Evolutionary conservation across 192 early-diverging fungal genomes (phyloP).

Genomic region (Backusella sp.): DNA sequence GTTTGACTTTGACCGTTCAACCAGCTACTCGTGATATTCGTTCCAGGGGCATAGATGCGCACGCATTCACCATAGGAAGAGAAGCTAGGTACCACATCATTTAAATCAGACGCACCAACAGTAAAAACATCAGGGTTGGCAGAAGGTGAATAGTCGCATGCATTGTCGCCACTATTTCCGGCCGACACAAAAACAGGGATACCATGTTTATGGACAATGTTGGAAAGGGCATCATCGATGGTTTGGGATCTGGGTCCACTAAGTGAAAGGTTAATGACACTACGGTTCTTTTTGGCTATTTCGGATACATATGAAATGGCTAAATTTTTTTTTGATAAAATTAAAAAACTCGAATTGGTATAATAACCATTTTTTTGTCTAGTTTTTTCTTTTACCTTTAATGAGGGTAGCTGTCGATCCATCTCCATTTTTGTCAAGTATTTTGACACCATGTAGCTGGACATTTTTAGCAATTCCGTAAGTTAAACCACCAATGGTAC

Average conservation of each 20-base stretch:
- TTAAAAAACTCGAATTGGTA: neutral
- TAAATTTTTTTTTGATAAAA: slow-evolving; percentile 1
- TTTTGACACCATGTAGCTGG: slow-evolving; percentile 56
- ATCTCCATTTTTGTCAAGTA: slow-evolving; percentile 50
- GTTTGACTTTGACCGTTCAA: slow-evolving; percentile 19
- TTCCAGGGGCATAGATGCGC: slow-evolving; percentile 61
- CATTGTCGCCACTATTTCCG: slow-evolving; percentile 56
- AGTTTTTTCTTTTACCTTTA: slow-evolving; percentile 36
- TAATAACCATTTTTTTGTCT: neutral
- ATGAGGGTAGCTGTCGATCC: slow-evolving; percentile 53
- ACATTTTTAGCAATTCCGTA: slow-evolving; percentile 69
- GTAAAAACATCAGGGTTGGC: slow-evolving; percentile 39
- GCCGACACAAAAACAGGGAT: slow-evolving; percentile 58
- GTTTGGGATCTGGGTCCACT: slow-evolving; percentile 48
- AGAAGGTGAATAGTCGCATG: slow-evolving; percentile 59
- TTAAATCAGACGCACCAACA: slow-evolving; percentile 45
- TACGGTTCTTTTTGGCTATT: slow-evolving; percentile 18
- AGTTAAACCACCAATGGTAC: slow-evolving; percentile 35
- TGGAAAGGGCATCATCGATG: slow-evolving; percentile 42
- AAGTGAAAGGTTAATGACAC: slow-evolving; percentile 61
- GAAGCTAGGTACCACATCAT: slow-evolving; percentile 48
- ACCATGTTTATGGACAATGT: slow-evolving; percentile 24
- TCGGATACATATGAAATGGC: slow-evolving; percentile 22
- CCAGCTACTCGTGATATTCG: slow-evolving; percentile 47
- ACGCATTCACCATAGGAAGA: slow-evolving; percentile 57